Evolutionary conservation across 441 rosid genomes (phyloP), one percentile per base, ranked within the genome.

Genomic region (Syzygium syzygioides): DNA sequence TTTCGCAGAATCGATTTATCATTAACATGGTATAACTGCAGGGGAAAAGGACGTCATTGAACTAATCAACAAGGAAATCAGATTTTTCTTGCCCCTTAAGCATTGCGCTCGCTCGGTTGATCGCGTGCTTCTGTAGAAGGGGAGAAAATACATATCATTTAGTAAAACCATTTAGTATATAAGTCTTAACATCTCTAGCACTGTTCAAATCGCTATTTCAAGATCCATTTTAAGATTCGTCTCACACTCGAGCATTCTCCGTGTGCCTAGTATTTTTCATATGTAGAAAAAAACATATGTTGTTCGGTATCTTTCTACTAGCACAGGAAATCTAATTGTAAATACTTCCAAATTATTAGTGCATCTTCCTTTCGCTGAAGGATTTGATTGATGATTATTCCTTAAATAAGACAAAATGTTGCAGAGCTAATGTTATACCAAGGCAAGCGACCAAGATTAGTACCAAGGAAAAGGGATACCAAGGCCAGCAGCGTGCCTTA

Each of bases 191-290:
- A 3, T 32, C 4, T 66, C 45, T 66, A 4, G 41, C 45, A 32
- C 32, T 66, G 25, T 32, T 66, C 25, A 18, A 32, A 1, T 32
- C 23, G 2, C 3, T 64, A 30, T 64, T 64, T 64, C 3, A 1
- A 64, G 45, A 30, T 66, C 41, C 41, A 32, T 7, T 1, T 17
- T 32, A 60, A 28, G 41, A 4, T 37, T 37, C 41, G 5, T 37
- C 41, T 56, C 60, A 3, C 60, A 8, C 9, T 56, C 19, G 18
- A 32, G 25, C 76, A 32, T 66, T 32, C 41, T 66, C 23, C 32
- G 0, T 30, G 0, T 0, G 41, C 3, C 0, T 30, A 8, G 76
- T 66, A 30, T 66, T 0, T 30, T 64, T 0, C 20, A 64, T 0
- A 64, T n/a, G 14, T 30, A 15, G 71, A 37, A 7, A 9, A 64